A percentile compares a stretch with the other conserved stretches of the same genome.
These are phyloP conservation scores for Epichloe coenophiala DNA, from an alignment of 2,329 filamentous ascomycete species.

Conservation along the genomic window DNA sequence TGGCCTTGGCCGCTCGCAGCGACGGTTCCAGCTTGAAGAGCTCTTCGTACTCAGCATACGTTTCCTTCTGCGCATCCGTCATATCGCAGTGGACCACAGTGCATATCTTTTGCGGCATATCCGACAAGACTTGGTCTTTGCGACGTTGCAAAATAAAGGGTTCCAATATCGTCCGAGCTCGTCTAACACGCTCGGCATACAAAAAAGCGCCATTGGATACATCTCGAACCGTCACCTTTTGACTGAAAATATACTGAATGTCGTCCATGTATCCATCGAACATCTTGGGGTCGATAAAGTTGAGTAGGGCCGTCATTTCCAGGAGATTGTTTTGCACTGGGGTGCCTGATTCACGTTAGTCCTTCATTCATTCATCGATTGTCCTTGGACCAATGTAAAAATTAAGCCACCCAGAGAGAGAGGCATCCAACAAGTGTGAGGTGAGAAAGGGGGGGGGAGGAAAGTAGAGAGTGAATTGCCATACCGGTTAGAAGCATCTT, in stretches of 20 bases:
- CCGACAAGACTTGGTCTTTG: conserved; percentile 79
- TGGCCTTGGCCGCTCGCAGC: conserved; percentile 34
- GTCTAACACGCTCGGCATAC: conserved; percentile 72
- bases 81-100: conserved; percentile 73
- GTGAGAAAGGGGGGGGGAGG: too few relatives aligned
- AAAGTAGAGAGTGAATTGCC: neutral
- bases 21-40: conserved; percentile 52
- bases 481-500: conserved; percentile 55
- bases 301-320: conserved; percentile 78
- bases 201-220: conserved; percentile 70
- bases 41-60: conserved; percentile 55
- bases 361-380: neutral
- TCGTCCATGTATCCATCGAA: conserved; percentile 68
- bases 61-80: conserved; percentile 53
- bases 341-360: conserved; percentile 44
- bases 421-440: too few relatives aligned
- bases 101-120: conserved; percentile 68
- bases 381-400: neutral
- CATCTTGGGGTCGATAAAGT: conserved; percentile 82
- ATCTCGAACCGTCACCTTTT: conserved; percentile 75
- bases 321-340: conserved; percentile 90
- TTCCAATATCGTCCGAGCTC: conserved; percentile 82
- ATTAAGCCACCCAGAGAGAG: too few relatives aligned
- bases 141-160: conserved; percentile 90
- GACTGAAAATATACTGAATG: conserved; percentile 78